Evolutionary conservation across 106 monocot genomes (phyloP).

Genomic region (Posidonia australis): DNA sequence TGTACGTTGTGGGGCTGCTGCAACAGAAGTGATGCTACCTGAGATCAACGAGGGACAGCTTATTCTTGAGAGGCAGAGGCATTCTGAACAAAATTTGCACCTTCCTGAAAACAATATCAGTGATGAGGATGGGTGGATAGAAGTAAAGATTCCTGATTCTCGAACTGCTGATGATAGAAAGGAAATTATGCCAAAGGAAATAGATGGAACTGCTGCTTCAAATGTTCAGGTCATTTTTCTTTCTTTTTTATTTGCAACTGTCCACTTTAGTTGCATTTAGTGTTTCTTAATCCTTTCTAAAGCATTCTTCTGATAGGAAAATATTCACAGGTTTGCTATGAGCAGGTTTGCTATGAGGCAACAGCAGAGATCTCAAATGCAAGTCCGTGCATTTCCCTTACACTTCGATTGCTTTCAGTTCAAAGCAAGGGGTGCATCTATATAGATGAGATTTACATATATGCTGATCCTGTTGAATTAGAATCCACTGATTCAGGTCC

Average conservation of each 20-base stretch:
- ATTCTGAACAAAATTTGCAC: conserved; percentile 7
- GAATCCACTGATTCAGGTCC: conserved; percentile 19
- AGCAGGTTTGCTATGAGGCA: conserved; percentile 83
- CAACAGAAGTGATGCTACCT: conserved; percentile 6
- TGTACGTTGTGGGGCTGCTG: conserved; percentile 58
- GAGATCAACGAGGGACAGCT: neutral
- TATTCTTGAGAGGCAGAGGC: conserved; percentile 8
- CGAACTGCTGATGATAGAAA: conserved; percentile 8
- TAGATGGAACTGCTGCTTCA: conserved; percentile 7
- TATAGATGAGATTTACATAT: conserved; percentile 77
- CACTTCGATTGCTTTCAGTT: conserved; percentile 73
- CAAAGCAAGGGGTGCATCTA: conserved; percentile 47
- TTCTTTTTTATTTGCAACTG: conserved; percentile 4
- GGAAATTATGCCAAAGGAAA: conserved; percentile 4
- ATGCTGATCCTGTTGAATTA: conserved; percentile 56
- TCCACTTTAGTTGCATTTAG: neutral
- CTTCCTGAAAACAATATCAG: conserved; percentile 15
- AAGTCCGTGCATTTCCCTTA: conserved; percentile 55
- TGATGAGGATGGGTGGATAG: conserved; percentile 79
- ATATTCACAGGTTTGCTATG: conserved; percentile 49
- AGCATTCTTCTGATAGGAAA: neutral
- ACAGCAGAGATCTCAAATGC: conserved; percentile 83
- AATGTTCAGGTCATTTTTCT: conserved; percentile 26
- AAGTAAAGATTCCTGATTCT: conserved; percentile 47
- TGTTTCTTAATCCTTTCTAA: neutral